Evolutionary conservation across 2,329 filamentous ascomycete species (phyloP).

Genomic region (Claviceps maximensis): DNA sequence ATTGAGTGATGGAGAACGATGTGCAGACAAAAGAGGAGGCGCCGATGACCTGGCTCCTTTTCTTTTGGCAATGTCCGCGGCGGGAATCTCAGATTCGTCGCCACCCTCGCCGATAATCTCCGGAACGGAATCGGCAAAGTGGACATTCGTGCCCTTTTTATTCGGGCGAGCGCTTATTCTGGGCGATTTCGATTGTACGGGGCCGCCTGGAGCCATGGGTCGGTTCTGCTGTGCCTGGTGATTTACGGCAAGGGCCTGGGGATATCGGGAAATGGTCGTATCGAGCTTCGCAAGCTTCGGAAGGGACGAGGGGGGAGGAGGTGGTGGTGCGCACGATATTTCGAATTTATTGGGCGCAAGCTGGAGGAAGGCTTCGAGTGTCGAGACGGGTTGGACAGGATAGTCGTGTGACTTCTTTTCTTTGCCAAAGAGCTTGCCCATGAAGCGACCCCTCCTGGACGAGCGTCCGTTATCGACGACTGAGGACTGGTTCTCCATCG

Average conservation of each 20-base stretch:
- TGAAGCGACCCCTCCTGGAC: constrained; percentile 41
- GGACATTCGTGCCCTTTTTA: constrained; percentile 59
- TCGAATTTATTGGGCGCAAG: constrained; percentile 41
- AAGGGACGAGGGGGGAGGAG: constrained; percentile 26
- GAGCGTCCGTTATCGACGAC: constrained; percentile 26
- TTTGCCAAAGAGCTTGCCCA: constrained; percentile 48
- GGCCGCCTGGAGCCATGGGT: constrained; percentile 23
- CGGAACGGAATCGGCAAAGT: constrained; percentile 58
- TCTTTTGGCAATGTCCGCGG: constrained; percentile 54
- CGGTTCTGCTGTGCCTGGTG: constrained; percentile 31
- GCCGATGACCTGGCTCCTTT: constrained; percentile 28
- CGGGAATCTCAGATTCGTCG: constrained; percentile 65
- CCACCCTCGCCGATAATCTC: constrained; percentile 85
- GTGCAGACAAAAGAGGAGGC: constrained; percentile 12
- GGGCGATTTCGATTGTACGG: constrained; percentile 29
- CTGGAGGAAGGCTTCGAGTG: constrained; percentile 47
- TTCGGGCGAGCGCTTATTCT: constrained; percentile 31
- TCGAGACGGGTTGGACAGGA: constrained; percentile 26
- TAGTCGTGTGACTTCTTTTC: constrained; percentile 22
- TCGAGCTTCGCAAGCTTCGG: constrained; percentile 43
- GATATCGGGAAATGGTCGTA: constrained; percentile 42
- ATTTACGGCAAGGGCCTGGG: constrained; percentile 36
- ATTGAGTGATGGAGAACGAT: constrained; percentile 2
- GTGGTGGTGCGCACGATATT: constrained; percentile 36
- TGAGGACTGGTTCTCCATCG: constrained; percentile 34